phyloP scores from a whole-genome alignment of 345 rosid genomes.

The Citrus mangshanensis region DNA sequence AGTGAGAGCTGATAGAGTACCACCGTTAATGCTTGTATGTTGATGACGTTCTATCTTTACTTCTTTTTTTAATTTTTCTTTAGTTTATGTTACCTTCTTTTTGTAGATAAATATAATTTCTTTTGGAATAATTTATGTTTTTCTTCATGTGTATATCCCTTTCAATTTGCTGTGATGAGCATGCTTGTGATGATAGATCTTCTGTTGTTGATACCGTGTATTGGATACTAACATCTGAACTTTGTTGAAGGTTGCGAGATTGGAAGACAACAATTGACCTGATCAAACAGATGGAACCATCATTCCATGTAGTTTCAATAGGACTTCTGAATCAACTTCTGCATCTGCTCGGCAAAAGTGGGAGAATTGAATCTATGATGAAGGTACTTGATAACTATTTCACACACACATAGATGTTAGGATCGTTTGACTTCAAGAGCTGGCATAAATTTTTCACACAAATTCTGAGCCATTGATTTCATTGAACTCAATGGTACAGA shows the following conservation, averaged over 20 bases:
- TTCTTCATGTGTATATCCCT: background rate
- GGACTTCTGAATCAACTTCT: conserved; percentile 79
- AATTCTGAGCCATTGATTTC: too few species aligned
- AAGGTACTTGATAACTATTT: conserved; percentile 40
- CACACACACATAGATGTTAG: background rate
- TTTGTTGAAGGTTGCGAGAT: conserved; percentile 60
- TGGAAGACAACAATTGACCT: conserved; percentile 61
- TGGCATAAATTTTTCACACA: background rate
- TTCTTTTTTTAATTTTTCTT: background rate
- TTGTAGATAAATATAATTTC: background rate
- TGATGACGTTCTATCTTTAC: background rate
- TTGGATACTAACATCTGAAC: conserved; percentile 14
- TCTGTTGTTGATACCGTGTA: conserved; percentile 1
- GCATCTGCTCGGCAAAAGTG: conserved; percentile 76
- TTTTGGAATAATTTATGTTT: background rate
- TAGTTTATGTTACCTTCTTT: background rate
- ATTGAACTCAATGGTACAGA: too few species aligned
- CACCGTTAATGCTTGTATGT: background rate
- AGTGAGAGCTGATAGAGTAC: background rate
- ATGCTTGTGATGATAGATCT: background rate
- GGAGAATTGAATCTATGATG: conserved; percentile 76
- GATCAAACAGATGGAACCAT: conserved; percentile 69
- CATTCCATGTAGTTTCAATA: conserved; percentile 46
- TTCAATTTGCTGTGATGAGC: background rate
- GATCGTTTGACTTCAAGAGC: background rate